Evolutionary conservation across 345 rosid genomes (phyloP).

Genomic region (Turritis glabra): DNA sequence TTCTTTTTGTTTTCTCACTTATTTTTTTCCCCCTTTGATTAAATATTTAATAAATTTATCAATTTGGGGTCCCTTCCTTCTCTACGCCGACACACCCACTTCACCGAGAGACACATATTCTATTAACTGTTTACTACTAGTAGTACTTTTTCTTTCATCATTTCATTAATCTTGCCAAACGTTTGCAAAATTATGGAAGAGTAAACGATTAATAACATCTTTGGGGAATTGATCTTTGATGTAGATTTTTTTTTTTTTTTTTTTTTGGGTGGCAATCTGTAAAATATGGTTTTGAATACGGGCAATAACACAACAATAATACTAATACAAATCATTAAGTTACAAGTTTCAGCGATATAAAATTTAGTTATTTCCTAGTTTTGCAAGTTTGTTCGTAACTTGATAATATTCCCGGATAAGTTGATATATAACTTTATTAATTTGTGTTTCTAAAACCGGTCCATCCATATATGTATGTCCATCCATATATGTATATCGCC

Average conservation of each 20-base stretch:
- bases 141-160: background rate
- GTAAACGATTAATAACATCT: background rate
- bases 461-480: too few relatives aligned
- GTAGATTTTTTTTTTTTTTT: too few relatives aligned
- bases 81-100: constrained; percentile 42
- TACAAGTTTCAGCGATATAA: too few relatives aligned
- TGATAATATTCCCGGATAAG: background rate
- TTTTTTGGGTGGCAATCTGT: too few relatives aligned
- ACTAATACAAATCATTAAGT: too few relatives aligned
- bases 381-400: background rate
- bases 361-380: too few relatives aligned
- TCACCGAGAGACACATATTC: constrained; percentile 25
- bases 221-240: too few relatives aligned
- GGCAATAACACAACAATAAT: too few relatives aligned
- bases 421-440: background rate
- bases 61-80: constrained; percentile 39
- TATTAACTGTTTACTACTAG: constrained; percentile 3
- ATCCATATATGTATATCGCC: too few relatives aligned
- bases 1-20: background rate
- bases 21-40: background rate
- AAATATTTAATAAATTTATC: background rate
- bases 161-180: constrained; percentile 10
- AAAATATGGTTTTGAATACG: too few relatives aligned
- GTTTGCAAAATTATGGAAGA: background rate
- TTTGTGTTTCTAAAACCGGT: background rate